Conservation (phyloP, 2,329 filamentous ascomycete genomes). For the Epichloe hybrida region DNA sequence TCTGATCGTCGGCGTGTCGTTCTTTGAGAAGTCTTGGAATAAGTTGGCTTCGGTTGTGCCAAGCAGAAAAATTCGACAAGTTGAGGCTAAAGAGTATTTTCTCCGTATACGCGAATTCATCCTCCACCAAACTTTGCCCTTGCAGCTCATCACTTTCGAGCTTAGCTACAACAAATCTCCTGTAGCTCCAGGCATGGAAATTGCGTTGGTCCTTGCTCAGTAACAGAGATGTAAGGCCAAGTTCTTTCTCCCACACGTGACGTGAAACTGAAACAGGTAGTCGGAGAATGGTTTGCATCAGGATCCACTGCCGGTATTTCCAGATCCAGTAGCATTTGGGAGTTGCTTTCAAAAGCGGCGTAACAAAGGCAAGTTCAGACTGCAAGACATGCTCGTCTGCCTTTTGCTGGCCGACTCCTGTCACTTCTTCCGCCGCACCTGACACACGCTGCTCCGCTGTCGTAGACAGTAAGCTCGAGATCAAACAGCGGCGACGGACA, state of each 20-base stretch:
- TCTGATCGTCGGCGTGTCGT: neutral
- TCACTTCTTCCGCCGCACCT: no score
- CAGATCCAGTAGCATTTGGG: constrained; percentile 1
- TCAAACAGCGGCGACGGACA: constrained; percentile 61
- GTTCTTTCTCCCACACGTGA: neutral
- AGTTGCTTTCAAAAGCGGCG: neutral
- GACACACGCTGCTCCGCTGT: no score
- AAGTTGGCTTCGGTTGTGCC: constrained; percentile 1
- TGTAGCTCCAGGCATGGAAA: constrained; percentile 2
- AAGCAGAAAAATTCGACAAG: constrained; percentile 2
- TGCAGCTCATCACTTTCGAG: neutral
- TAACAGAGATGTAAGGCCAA: neutral
- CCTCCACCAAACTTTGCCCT: neutral
- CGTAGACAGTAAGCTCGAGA: constrained; percentile 39
- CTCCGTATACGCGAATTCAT: neutral
- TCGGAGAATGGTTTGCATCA: neutral
- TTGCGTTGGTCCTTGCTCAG: neutral
- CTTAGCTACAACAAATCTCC: neutral
- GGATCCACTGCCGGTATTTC: neutral
- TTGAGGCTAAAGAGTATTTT: neutral
- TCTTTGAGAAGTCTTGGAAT: neutral
- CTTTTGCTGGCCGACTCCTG: no score
- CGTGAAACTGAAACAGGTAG: neutral
- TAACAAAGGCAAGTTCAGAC: neutral
- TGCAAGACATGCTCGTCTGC: neutral